Percentiles rank a stretch among this genome's conserved stretches.
Conservation (phyloP, 805 yeast species). For the Candida sithepensis region DNA sequence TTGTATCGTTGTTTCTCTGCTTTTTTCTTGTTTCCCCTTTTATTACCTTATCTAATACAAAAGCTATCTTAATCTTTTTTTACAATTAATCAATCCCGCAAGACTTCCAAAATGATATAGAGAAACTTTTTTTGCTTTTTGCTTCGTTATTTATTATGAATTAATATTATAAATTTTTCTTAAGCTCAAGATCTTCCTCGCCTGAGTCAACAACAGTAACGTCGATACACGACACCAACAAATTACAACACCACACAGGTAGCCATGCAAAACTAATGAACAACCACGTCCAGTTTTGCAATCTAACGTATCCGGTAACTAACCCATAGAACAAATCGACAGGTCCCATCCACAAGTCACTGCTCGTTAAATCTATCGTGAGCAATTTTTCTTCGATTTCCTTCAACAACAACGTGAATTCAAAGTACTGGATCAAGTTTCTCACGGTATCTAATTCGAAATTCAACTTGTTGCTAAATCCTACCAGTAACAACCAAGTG, state of each 20-base stretch:
- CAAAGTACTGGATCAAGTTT: constrained; percentile 30
- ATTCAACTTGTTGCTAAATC: constrained; percentile 19
- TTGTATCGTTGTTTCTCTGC: too few relatives aligned
- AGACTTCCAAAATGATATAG: too few relatives aligned
- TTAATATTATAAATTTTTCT: constrained; percentile 2
- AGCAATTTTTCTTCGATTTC: constrained; percentile 18
- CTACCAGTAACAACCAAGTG: constrained; percentile 24
- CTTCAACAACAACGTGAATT: constrained; percentile 11
- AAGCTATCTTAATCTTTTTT: background rate
- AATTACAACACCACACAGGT: constrained; percentile 64
- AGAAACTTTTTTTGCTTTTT: background rate
- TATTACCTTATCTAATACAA: background rate
- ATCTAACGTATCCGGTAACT: constrained; percentile 58
- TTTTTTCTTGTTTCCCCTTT: background rate
- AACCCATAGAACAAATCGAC: constrained; percentile 47
- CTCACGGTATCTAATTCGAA: constrained; percentile 28
- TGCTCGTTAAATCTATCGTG: constrained; percentile 10
- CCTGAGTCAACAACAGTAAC: constrained; percentile 11
- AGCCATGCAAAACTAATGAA: constrained; percentile 72
- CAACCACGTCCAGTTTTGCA: constrained; percentile 86
- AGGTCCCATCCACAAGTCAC: constrained; percentile 28
- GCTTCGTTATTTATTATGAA: background rate
- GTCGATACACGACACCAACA: constrained; percentile 23
- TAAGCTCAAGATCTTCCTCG: constrained; percentile 4
- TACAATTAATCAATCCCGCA: too few relatives aligned